Base-by-base conservation (phyloP, 306 rosid genomes). In the Prunus fruticosa region DNA sequence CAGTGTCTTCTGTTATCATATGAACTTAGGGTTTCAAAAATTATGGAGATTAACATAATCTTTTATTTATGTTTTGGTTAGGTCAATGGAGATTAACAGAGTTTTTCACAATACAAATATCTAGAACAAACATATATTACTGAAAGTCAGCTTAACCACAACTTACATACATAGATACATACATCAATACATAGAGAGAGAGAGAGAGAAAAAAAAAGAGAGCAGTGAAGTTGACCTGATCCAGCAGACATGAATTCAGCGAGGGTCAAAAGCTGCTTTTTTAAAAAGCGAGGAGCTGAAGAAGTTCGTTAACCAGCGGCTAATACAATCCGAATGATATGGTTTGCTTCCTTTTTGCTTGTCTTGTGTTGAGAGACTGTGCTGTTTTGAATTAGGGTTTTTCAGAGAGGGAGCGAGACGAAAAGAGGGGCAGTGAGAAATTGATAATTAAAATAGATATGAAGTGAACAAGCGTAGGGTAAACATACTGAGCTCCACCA, bases 361-460 rank as follows among this genome's bases (percentile, higher is more conserved):
- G 41, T 34, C 41, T 34, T 6, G 41, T 34, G 8, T 32, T 28
- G 30, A 3, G 30, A 25, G 27, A 23, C n/a, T n/a, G 16, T 58
- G 32, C 4, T 68, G 41, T 23, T 3, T 72, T 72, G 34, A 20
- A 56, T 38, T 38, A 43, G 75, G 64, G 75, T 71, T 71, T 71
- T 19, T 5, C 13, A n/a, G 30, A 53, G 64, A 53, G 32, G 12
- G 11, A 19, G 16, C 11, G 25, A 16, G 30, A 58, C 34, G 30
- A 60, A 60, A 14, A 27, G 43, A 69, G 45, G 3, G 25, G 34
- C 50, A 19, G 16, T 1, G 25, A 0, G 27, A 69, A 18, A 49
- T 38, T 23, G 58, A 50, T 6, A 68, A 57, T 50, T 4, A 28
- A 38, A 6, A 38, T 1, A 38, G 43, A 38, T 38, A 38, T 3